Evolutionary conservation across 306 rosid species (phyloP), one percentile per base, ranked within the genome.

Genomic region (Betula pendula): DNA sequence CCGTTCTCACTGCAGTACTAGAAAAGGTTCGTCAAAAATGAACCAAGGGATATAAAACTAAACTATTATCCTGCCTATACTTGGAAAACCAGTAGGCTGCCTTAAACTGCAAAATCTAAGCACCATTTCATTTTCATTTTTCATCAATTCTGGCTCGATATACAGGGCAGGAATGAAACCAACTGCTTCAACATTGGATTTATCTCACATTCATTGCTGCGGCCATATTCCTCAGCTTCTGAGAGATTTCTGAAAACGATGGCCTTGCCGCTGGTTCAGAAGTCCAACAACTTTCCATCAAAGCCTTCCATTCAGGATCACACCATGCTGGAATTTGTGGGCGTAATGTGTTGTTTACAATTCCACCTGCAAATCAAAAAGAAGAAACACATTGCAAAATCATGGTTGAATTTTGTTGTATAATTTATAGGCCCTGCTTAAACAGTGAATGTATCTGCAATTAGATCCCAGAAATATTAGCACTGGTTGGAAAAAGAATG

Each of bases 281-380:
- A 71, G 93, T 90, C 99, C 99, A 96, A 78, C 93, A 87, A 84
- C 92, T 88, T 85, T 90, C 95, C 99, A 96, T 96, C 79, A 96
- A 80, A 78, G 97, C 81, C 84, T 91, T 96, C 99, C 99, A 96
- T 85, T 93, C 99, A 31, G 99, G 99, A 86, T 96, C 99, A 63
- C 98, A 96, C 99, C 99, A 93, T 4, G 96, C 74, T 44, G 98
- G 99, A 84, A 83, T 88, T 84, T 92, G 91, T 6, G 99, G 99
- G 53, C 98, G 97, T 63, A 96, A 86, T 3, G 83, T 68, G 81
- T 87, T 91, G 90, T 96, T 91, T 75, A 96, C 99, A 33, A 96
- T 96, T 77, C 99, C 98, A 75, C 99, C 99, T 93, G 85, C 48
- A 27, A 20, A 71, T 29, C 29, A 72, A 69, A 74, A 80, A 17